These are phyloP conservation scores for Onygenales sp. DNA, from an alignment of 2,329 filamentous ascomycete genomes.

Conservation along the genomic window DNA sequence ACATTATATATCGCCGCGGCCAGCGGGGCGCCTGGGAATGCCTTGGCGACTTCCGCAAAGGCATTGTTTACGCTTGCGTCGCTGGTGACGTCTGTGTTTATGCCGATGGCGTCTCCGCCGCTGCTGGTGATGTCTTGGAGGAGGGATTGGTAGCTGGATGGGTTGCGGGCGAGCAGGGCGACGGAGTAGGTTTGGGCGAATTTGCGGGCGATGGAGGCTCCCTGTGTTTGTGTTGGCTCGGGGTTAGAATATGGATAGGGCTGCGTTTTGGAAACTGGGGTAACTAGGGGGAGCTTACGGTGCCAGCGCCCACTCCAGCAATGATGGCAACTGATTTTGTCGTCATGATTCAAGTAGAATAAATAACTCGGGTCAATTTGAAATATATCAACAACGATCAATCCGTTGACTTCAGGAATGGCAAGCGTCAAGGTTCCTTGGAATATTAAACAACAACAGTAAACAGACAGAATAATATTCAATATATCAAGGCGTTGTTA, in stretches of 20 bases:
- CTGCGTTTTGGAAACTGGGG: background rate
- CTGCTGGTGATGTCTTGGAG: conserved; percentile 50
- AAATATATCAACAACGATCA: background rate
- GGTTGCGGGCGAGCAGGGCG: conserved; percentile 49
- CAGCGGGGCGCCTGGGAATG: conserved; percentile 38
- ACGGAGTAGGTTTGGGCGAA: conserved; percentile 52
- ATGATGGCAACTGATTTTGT: conserved; percentile 36
- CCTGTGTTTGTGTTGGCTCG: conserved; percentile 32
- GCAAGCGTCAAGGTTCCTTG: background rate
- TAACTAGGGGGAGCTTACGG: conserved; percentile 20
- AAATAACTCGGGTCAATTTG: background rate
- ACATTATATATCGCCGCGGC: conserved; percentile 54
- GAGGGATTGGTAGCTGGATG: conserved; percentile 45
- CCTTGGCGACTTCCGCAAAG: conserved; percentile 44
- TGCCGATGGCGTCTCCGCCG: conserved; percentile 51
- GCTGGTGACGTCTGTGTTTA: conserved; percentile 50
- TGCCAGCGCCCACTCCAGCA: conserved; percentile 39
- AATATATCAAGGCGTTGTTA: too few relatives aligned
- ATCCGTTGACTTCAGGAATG: background rate
- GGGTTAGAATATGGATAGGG: background rate
- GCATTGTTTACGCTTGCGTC: conserved; percentile 43
- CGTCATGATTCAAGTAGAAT: conserved; percentile 17
- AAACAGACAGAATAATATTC: too few relatives aligned
- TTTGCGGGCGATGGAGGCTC: conserved; percentile 50
- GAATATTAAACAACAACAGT: too few relatives aligned